These are phyloP conservation scores for Larix sibirica DNA, from an alignment of 83 land plant species.

Conservation along the genomic window DNA sequence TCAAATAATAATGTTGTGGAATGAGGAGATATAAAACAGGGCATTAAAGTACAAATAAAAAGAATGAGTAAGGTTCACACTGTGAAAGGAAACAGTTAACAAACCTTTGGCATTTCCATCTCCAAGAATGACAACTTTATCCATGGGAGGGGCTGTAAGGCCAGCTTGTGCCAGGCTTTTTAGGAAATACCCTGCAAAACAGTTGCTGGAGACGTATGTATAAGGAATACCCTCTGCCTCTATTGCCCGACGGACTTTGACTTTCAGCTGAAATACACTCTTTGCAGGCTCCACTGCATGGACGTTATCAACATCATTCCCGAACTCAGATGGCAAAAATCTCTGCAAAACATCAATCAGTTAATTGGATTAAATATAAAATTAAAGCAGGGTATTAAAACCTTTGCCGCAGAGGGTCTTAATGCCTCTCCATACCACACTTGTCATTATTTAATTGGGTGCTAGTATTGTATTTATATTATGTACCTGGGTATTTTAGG, in stretches of 20 bases:
- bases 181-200: conserved; percentile 58
- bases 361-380: too few relatives aligned
- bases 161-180: conserved; percentile 62
- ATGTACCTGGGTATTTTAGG: too few relatives aligned
- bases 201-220: conserved; percentile 59
- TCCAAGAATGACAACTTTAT: conserved; percentile 62
- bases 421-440: too few relatives aligned
- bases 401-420: too few relatives aligned
- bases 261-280: conserved; percentile 37
- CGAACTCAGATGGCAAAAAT: conserved; percentile 73
- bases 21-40: not conserved
- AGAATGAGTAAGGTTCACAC: not conserved
- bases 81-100: not conserved
- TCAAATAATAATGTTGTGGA: not conserved
- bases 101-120: conserved; percentile 76
- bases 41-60: not conserved
- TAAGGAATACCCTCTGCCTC: conserved; percentile 71
- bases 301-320: conserved; percentile 49
- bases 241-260: conserved; percentile 50
- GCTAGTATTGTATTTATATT: too few relatives aligned
- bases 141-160: conserved; percentile 58
- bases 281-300: conserved; percentile 38
- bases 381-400: too few relatives aligned
- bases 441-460: too few relatives aligned
- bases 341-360: conserved; percentile 36